Conservation (phyloP, 1,284 basidiomycete species). For the Ustilago nuda region DNA sequence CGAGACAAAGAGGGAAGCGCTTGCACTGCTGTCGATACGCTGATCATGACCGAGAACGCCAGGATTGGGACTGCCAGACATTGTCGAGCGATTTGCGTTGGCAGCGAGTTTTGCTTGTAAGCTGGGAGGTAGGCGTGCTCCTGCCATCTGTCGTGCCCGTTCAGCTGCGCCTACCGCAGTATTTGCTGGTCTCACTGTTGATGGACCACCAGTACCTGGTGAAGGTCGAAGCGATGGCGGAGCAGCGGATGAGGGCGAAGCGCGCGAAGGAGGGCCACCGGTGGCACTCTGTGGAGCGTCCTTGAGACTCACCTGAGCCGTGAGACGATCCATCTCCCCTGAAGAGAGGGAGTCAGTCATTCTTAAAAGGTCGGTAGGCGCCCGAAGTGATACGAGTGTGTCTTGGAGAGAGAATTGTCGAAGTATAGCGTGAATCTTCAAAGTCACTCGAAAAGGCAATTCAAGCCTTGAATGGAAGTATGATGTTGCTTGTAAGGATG, state of each 20-base stretch:
- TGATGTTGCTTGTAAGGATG: not conserved
- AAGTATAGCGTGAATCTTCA: not conserved
- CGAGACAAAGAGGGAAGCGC: constrained; percentile 50
- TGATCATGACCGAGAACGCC: constrained; percentile 55
- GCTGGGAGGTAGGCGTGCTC: constrained; percentile 75
- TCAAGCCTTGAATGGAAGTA: not conserved
- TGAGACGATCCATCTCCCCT: constrained; percentile 42
- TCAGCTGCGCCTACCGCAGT: constrained; percentile 54
- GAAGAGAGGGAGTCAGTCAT: constrained; percentile 37
- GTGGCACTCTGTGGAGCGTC: constrained; percentile 38
- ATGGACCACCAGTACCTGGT: constrained; percentile 23
- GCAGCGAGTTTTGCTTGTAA: constrained; percentile 93
- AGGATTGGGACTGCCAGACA: constrained; percentile 17
- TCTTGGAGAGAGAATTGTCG: not conserved
- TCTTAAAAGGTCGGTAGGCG: not conserved
- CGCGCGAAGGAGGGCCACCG: constrained; percentile 32
- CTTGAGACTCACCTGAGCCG: constrained; percentile 44
- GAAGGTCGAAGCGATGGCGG: constrained; percentile 22
- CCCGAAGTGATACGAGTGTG: not conserved
- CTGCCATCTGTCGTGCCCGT: constrained; percentile 60
- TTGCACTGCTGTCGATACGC: constrained; percentile 57
- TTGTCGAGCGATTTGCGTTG: constrained; percentile 50
- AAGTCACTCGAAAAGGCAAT: not conserved
- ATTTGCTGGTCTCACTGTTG: constrained; percentile 19
- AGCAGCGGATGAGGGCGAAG: constrained; percentile 12